Evolutionary conservation across 1,284 basidiomycete genomes (phyloP), one percentile per base, ranked within the genome.

Genomic region (Malassezia yamatoensis): DNA sequence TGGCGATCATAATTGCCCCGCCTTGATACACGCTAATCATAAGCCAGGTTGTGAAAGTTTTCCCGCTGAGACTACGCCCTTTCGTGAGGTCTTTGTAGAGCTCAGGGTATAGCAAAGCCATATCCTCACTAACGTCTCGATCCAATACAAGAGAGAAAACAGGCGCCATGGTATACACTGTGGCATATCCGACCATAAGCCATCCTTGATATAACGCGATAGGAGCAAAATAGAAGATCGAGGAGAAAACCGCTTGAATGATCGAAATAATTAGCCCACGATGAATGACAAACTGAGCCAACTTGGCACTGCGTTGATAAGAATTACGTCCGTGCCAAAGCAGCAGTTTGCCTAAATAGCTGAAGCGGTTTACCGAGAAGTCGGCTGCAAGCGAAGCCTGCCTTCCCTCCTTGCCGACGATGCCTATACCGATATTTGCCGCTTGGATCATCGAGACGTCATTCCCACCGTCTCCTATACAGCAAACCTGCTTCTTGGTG

Each of bases 1-100:
- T 94, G 78, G 94, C 84, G 69, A 98, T 87, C 93, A 99, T 99
- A 76, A 99, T 99, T 1, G 90, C 88, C 16, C 90, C 88, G 58
- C 93, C 93, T 83, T 99, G 94, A 77, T 98, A 99, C 34, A 96
- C 80, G 67, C 89, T 93, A 70, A 96, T 91, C 83, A 91, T 90
- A 62, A 93, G 79, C 93, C 94, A 99, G 58, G 86, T 84, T 78
- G 96, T 96, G 79, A 99, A 98, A 0, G 93, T 98, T 79, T 94
- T 96, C 78, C 87, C 90, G 8, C 87, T 90, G 40, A 96, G 84
- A 58, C 91, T 62, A 16, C 65, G 60, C 10, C 69, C 68, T 45
- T 71, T 67, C 16, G 88, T 93, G 52, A 96, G 78, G 66, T 96
- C 94, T 77, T 96, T 96, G 78, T 98, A 99, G 51, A 99, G 77